Evolutionary conservation across 2,329 filamentous ascomycete species (phyloP).

Genomic region (Lasiodiplodia sp.): DNA sequence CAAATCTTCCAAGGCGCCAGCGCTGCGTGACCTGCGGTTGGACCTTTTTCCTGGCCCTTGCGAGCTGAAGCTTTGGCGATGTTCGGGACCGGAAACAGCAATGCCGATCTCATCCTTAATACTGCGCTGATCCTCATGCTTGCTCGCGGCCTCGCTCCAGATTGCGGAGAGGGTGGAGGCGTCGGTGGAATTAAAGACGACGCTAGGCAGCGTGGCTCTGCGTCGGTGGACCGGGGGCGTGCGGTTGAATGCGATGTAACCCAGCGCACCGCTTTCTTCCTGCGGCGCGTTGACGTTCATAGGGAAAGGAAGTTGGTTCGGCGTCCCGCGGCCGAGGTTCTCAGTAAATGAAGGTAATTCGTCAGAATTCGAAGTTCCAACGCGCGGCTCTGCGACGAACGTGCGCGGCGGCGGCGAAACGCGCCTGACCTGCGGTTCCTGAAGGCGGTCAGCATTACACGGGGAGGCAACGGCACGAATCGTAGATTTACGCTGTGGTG

Average conservation of each 20-base stretch:
- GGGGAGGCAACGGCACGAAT: background rate
- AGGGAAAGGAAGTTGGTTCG: conserved; percentile 46
- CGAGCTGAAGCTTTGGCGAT: conserved; percentile 27
- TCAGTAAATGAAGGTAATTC: conserved; percentile 35
- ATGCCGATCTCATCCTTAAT: conserved; percentile 45
- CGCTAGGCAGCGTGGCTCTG: conserved; percentile 46
- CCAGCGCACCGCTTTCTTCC: conserved; percentile 33
- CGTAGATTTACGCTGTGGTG: conserved; percentile 43
- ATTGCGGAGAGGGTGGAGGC: conserved; percentile 38
- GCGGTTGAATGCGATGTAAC: conserved; percentile 44
- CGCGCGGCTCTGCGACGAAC: conserved; percentile 9
- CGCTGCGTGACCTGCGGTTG: conserved; percentile 46
- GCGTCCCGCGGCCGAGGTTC: conserved; percentile 45
- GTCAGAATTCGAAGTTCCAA: conserved; percentile 9
- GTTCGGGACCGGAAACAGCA: conserved; percentile 43
- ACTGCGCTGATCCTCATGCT: conserved; percentile 41
- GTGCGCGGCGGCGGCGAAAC: conserved; percentile 15
- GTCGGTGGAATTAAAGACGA: conserved; percentile 38
- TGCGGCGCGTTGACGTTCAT: conserved; percentile 51
- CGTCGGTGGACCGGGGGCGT: conserved; percentile 39
- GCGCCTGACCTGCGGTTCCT: conserved; percentile 18
- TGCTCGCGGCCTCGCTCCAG: conserved; percentile 37
- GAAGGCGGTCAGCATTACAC: conserved; percentile 18
- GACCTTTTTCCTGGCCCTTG: conserved; percentile 34
- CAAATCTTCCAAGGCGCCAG: conserved; percentile 45